Evolutionary conservation across 352 stramenopile species (phyloP).

Genomic region (Achlya hypogyna): DNA sequence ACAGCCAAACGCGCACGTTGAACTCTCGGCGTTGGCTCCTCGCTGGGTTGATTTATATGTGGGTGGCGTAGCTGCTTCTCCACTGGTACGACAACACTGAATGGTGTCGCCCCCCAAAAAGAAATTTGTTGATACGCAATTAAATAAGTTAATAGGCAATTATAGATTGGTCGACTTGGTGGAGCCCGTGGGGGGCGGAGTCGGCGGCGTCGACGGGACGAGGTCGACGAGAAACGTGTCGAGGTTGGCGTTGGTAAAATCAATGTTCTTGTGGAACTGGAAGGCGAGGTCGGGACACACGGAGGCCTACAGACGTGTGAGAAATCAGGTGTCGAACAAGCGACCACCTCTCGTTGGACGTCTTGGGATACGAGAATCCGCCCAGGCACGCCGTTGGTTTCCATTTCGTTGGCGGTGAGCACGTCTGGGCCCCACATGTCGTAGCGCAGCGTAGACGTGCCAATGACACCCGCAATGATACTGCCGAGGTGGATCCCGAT

Average conservation of each 20-base stretch:
- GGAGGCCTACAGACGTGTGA: background rate
- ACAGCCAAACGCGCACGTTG: no score
- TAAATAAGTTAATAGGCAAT: background rate
- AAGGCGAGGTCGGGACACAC: constrained; percentile 53
- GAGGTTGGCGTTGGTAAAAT: constrained; percentile 73
- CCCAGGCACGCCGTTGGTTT: constrained; percentile 75
- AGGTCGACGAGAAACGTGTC: constrained; percentile 71
- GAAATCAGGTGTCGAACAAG: background rate
- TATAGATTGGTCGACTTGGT: background rate
- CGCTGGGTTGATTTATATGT: no score
- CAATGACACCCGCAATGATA: constrained; percentile 83
- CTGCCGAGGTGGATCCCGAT: constrained; percentile 84
- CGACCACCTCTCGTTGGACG: constrained; percentile 52
- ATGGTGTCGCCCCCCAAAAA: no score
- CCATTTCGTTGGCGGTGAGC: constrained; percentile 78
- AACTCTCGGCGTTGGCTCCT: no score
- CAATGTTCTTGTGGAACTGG: constrained; percentile 72
- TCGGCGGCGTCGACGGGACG: background rate
- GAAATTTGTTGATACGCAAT: no score
- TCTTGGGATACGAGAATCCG: constrained; percentile 69
- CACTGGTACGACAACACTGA: no score
- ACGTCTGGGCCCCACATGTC: constrained; percentile 84
- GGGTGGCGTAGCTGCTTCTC: no score
- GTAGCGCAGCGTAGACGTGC: constrained; percentile 77
- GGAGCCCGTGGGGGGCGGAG: background rate